Percentiles rank a stretch among this genome's conserved stretches.
phyloP scores from a whole-genome alignment of 495 filamentous ascomycete genomes.

The Venustampulla echinocandica region DNA sequence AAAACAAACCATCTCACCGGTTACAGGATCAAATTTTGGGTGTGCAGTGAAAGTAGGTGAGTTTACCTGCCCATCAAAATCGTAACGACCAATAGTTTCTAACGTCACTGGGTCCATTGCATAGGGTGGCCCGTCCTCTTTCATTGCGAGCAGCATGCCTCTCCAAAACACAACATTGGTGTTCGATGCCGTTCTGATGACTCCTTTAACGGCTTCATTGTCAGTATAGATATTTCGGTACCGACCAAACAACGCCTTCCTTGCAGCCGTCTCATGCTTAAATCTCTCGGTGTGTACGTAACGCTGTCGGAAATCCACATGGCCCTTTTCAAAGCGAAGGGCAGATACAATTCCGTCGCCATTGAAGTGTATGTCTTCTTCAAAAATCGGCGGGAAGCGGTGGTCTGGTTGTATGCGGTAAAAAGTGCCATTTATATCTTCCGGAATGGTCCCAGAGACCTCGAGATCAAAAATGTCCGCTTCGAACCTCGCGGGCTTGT shows the following conservation, averaged over 20 bases:
- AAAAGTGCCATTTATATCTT: slow-evolving; percentile 44
- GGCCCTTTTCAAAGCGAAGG: slow-evolving; percentile 41
- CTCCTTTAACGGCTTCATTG: slow-evolving; percentile 37
- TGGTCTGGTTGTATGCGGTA: slow-evolving; percentile 42
- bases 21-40: slow-evolving; percentile 51
- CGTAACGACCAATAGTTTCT: slow-evolving; percentile 44
- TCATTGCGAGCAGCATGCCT: slow-evolving; percentile 42
- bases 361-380: slow-evolving; percentile 44
- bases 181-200: slow-evolving; percentile 42
- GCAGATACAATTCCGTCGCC: slow-evolving; percentile 42
- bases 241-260: slow-evolving; percentile 36
- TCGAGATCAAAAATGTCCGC: slow-evolving; percentile 41
- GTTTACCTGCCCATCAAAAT: slow-evolving; percentile 49
- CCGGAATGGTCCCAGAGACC: slow-evolving; percentile 38
- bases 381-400: slow-evolving; percentile 44
- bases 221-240: slow-evolving; percentile 51
- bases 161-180: slow-evolving; percentile 48
- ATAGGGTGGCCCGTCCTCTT: slow-evolving; percentile 48
- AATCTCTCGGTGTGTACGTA: slow-evolving; percentile 48
- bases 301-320: slow-evolving; percentile 40
- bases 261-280: slow-evolving; percentile 30
- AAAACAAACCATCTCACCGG: slow-evolving; percentile 48
- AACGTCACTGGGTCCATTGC: slow-evolving; percentile 47
- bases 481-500: slow-evolving; percentile 38
- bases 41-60: slow-evolving; percentile 51